phyloP scores from a whole-genome alignment of 2,329 filamentous ascomycete genomes.

The Conoideocrella luteorostrata region DNA sequence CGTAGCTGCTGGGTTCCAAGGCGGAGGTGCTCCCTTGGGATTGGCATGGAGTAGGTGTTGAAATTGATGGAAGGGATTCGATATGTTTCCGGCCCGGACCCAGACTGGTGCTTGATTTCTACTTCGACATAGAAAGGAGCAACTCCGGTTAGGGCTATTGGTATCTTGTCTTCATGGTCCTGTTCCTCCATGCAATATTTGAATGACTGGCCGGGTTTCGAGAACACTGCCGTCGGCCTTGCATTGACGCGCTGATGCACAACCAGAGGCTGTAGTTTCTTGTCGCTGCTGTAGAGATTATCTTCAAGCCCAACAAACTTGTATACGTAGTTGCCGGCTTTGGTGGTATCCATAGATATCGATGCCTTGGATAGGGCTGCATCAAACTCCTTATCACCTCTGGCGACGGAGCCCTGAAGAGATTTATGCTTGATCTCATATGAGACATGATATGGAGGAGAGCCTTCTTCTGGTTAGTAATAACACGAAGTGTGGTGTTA shows the following conservation, averaged over 20 bases:
- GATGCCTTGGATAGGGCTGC: conserved; percentile 70
- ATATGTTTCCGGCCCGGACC: conserved; percentile 71
- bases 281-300: conserved; percentile 73
- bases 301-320: conserved; percentile 78
- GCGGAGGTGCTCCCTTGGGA: conserved; percentile 77
- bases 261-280: conserved; percentile 58
- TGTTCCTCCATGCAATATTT: conserved; percentile 89
- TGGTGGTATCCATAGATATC: conserved; percentile 78
- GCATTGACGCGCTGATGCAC: conserved; percentile 81
- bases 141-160: conserved; percentile 73
- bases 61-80: conserved; percentile 72
- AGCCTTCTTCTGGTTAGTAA: conserved; percentile 44
- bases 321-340: conserved; percentile 80
- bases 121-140: conserved; percentile 88
- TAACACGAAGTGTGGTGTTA: no score
- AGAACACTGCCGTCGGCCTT: conserved; percentile 74
- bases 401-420: conserved; percentile 55
- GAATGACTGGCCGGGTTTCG: conserved; percentile 84
- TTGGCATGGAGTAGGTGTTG: conserved; percentile 69
- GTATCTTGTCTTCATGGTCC: conserved; percentile 77
- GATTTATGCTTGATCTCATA: conserved; percentile 75
- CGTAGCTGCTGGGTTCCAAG: conserved; percentile 85
- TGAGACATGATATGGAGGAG: conserved; percentile 73
- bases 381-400: conserved; percentile 67
- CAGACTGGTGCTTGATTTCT: conserved; percentile 86